Evolutionary conservation across 371 early-diverging fungal species (phyloP), one percentile per base, ranked within the genome.

Genomic region (Lichtheimia ornata): DNA sequence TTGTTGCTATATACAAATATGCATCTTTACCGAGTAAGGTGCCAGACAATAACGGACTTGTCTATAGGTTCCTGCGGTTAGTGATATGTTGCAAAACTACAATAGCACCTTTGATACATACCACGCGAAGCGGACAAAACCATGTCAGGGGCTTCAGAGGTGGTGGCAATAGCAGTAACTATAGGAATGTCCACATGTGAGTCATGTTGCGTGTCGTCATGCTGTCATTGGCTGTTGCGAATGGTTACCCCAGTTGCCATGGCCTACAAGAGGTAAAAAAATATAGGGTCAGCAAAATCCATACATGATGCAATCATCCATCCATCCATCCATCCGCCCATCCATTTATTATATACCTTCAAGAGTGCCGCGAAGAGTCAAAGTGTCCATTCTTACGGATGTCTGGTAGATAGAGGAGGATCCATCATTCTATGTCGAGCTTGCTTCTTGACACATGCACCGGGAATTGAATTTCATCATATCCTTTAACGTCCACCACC

Each of bases 21-120:
- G 2, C 40, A 12, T 13, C 24, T 56, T 61, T 67, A 77, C 73
- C 77, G 91, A 74, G 90, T 91, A 74, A 97, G 84, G 79, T 89
- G 81, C 97, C 97, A 97, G 83, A 97, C 95, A 66, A 97, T 92
- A 79, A 97, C 83, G 70, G 94, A 86, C 92, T 95, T 97, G 88
- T 96, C 94, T 90, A 70, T 52, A 61, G 5, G 30, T 5, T 35
- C 35, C 35, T 35, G 35, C 35, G 9, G 35, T 35, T 35, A 35
- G 35, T 35, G 35, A 35, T 35, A 35, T 11, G 2, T 9, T 35
- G 9, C 35, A 9, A 28, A 4, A 27, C 27, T 28, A 28, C 4
- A 28, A 17, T 18, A 11, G 30, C 58, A 49, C 20, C 6, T 20
- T 59, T 17, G 17, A 42, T 58, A 11, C 59, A 50, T 86, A 90